phyloP scores from a whole-genome alignment of 140 eudicot species.

The Bidens hawaiensis region DNA sequence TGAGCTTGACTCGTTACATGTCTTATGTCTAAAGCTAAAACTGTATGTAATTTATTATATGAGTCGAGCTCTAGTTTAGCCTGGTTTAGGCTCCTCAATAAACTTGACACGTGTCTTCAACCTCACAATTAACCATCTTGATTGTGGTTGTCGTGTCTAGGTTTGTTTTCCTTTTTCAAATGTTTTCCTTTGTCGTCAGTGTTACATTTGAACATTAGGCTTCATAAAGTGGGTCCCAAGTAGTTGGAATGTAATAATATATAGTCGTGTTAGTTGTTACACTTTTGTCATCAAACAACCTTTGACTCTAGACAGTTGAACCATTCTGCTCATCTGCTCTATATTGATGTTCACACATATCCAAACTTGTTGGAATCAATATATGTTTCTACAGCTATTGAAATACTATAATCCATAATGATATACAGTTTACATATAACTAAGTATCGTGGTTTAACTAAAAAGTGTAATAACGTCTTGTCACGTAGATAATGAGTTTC shows the following conservation, averaged over 20 bases:
- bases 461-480: no score
- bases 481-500: no score
- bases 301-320: not conserved
- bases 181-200: not conserved
- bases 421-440: no score
- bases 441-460: no score
- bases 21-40: no score
- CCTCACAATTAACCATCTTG: not conserved
- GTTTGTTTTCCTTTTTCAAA: not conserved
- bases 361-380: conserved; percentile 4
- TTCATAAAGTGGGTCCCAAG: conserved; percentile 15
- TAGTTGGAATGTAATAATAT: conserved; percentile 3
- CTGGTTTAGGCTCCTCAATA: no score
- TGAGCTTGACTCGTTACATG: no score
- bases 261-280: not conserved
- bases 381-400: not conserved
- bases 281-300: conserved; percentile 10
- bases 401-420: no score
- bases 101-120: no score
- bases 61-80: no score
- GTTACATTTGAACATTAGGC: conserved; percentile 1
- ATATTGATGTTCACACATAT: conserved; percentile 6
- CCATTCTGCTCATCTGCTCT: not conserved
- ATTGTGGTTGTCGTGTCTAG: conserved; percentile 6
- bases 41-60: no score